phyloP scores from a whole-genome alignment of 2,329 filamentous ascomycete species.

The Phialemoniopsis sp. region DNA sequence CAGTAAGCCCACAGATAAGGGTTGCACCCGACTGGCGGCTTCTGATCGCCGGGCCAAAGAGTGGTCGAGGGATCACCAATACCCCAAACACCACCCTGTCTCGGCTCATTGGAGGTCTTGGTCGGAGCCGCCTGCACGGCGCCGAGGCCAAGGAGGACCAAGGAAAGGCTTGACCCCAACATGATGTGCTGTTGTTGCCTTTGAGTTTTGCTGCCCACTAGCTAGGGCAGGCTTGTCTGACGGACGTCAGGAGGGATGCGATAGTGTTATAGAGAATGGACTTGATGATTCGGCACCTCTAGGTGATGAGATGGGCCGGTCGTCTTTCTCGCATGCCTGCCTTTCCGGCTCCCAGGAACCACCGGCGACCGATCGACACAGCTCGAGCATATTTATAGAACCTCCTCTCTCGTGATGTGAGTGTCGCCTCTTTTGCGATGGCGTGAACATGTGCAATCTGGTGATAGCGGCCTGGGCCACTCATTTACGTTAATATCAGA shows the following conservation, averaged over 20 bases:
- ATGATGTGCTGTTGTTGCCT: constrained; percentile 11
- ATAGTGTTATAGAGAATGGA: constrained; percentile 12
- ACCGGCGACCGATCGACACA: neutral
- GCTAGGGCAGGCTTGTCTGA: constrained; percentile 6
- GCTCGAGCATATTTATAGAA: constrained; percentile 16
- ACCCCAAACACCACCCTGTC: neutral
- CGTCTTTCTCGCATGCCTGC: neutral
- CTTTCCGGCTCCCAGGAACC: neutral
- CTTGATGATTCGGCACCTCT: neutral
- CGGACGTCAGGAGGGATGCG: neutral
- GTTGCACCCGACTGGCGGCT: too few species aligned
- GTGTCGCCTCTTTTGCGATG: neutral
- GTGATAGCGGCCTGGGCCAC: constrained; percentile 1
- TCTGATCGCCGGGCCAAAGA: too few species aligned
- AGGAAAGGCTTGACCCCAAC: constrained; percentile 15
- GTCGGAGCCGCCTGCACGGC: constrained; percentile 18
- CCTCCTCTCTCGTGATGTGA: constrained; percentile 1
- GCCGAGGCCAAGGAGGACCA: constrained; percentile 16
- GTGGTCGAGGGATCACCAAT: neutral
- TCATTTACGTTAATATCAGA: constrained; percentile 18
- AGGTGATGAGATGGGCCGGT: neutral
- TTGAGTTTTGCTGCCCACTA: constrained; percentile 6
- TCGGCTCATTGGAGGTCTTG: neutral
- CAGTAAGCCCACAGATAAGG: too few species aligned
- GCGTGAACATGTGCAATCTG: neutral